These are phyloP conservation scores for Ceriops decandra DNA, from an alignment of 345 rosid genomes.

Conservation along the genomic window DNA sequence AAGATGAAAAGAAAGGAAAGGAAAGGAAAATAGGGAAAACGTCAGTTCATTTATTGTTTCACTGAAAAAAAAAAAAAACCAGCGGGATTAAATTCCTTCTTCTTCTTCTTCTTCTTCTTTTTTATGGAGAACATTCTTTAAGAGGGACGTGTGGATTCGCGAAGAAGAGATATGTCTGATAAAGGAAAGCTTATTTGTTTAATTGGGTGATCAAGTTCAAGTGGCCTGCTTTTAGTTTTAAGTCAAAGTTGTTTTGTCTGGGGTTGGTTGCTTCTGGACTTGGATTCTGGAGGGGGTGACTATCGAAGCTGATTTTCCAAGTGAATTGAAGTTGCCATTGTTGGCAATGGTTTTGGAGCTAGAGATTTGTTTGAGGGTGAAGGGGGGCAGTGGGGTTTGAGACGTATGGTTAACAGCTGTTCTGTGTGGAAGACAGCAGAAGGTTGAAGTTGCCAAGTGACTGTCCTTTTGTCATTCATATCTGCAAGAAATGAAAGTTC, in stretches of 20 bases:
- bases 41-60: background rate
- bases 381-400: background rate
- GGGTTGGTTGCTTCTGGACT: slow-evolving; percentile 13
- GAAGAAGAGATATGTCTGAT: background rate
- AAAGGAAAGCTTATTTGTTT: background rate
- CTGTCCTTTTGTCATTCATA: background rate
- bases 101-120: background rate
- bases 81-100: background rate
- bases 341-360: slow-evolving; percentile 22
- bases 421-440: slow-evolving; percentile 12
- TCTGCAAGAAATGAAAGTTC: slow-evolving; percentile 69
- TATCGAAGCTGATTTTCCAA: background rate
- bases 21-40: too few species aligned
- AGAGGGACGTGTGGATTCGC: background rate
- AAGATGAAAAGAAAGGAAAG: too few species aligned
- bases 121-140: slow-evolving; percentile 11
- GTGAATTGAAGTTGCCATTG: slow-evolving; percentile 17
- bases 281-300: background rate
- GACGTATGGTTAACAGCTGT: background rate
- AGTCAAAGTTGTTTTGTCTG: slow-evolving; percentile 5
- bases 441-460: slow-evolving; percentile 17
- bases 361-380: slow-evolving; percentile 5
- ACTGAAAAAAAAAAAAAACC: background rate
- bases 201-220: background rate
- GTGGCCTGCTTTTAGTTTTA: slow-evolving; percentile 1